Evolutionary conservation across 1,284 basidiomycete species (phyloP), one percentile per base, ranked within the genome.

Genomic region (Trichosporon inkin): DNA sequence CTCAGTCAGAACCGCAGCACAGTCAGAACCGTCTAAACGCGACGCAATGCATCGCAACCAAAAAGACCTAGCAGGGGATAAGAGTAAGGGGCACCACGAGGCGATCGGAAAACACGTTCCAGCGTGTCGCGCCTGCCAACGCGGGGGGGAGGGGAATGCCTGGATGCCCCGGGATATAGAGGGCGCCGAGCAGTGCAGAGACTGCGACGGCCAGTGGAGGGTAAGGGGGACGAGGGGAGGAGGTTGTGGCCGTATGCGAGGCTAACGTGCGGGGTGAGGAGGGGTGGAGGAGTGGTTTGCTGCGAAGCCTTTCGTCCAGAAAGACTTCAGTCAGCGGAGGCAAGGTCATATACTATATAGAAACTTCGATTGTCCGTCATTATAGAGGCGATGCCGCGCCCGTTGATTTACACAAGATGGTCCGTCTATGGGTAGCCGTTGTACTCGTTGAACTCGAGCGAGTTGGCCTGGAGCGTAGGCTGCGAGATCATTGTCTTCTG

Each of bases 391-490:
- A 14, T 40, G 41, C 52, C 20, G 28, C 53, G 44, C 51, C 59
- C 53, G 55, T 19, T 19, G 47, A 32, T 51, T 37, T 32, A 40
- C 38, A 39, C 53, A 41, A 32, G 28, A n/a, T 47, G 44, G 28
- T 49, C 44, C 28, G 28, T 49, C 44, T 49, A 49, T 49, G 44
- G 44, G 44, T 41, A 55, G 22, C 22, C 51, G 55, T 59, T 58
- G 56, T 77, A 71, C 55, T 75, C 76, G 56, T 70, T 74, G 57
- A 76, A 79, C 60, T 79, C 77, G 51, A 79, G 69, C 41, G 76
- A 78, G 57, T 75, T 77, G 52, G 69, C 72, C 59, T 79, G 76
- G 22, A 79, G 61, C 13, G 74, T 77, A 34, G 77, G 77, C 57
- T 75, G 71, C 16, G 72, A 73, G 57, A 79, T 79, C 69, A 76